Percentiles rank a stretch among this genome's conserved stretches.
Conservation (phyloP, 495 filamentous ascomycete species). For the Copromyces sp. region DNA sequence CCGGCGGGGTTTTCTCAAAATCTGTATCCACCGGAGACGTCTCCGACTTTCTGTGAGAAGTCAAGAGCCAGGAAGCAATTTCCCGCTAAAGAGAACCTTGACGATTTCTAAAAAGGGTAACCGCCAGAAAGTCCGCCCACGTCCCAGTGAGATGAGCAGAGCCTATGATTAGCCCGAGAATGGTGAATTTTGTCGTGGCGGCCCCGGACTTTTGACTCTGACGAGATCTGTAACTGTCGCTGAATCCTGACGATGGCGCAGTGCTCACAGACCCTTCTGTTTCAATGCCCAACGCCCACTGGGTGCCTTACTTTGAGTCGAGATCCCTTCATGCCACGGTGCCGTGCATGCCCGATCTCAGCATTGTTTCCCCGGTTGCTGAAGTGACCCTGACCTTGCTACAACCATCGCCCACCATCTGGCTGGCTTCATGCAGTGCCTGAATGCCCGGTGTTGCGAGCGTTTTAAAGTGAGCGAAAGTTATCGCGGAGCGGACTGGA, state of each 20-base stretch:
- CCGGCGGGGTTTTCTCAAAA: background rate
- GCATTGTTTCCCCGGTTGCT: background rate
- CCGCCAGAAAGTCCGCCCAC: background rate
- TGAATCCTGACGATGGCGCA: background rate
- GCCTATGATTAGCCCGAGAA: background rate
- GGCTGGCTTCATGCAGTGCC: background rate
- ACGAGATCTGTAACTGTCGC: background rate
- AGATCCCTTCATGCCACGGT: background rate
- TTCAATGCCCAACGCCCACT: background rate
- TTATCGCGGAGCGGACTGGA: background rate
- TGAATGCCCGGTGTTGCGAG: background rate
- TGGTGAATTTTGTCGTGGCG: background rate
- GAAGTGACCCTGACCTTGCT: background rate
- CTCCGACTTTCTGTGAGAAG: background rate
- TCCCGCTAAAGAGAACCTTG: background rate
- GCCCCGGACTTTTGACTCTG: background rate
- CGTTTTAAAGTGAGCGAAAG: background rate
- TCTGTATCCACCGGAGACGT: background rate
- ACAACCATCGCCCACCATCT: background rate
- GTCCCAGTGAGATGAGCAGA: background rate
- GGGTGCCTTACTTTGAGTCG: background rate
- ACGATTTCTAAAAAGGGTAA: background rate
- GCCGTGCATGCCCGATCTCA: background rate
- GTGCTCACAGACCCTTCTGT: background rate
- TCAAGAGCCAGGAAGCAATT: background rate